A percentile compares a stretch with the other conserved stretches of the same genome.
Evolutionary conservation across 257 asterid genomes (phyloP).

Genomic region (Prunella vulgaris): DNA sequence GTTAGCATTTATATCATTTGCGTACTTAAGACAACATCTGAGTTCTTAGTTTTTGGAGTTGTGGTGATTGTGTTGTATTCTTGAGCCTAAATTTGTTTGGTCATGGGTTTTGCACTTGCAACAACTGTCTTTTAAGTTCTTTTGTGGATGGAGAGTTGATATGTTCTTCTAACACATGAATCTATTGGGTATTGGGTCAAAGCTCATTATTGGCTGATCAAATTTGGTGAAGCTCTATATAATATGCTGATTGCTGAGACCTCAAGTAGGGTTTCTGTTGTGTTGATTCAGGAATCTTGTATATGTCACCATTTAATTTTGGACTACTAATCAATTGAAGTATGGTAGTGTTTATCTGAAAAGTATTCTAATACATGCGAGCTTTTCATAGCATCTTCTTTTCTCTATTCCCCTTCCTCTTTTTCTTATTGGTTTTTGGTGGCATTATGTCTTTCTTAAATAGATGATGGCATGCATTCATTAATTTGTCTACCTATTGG

Average conservation of each 20-base stretch:
- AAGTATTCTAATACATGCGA: not conserved
- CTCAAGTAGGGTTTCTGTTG: not conserved
- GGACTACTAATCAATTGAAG: not conserved
- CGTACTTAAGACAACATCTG: not conserved
- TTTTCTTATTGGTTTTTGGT: not conserved
- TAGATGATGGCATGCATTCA: not conserved
- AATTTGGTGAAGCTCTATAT: not conserved
- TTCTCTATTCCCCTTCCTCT: not conserved
- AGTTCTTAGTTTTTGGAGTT: conserved; percentile 5
- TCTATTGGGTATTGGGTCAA: not conserved
- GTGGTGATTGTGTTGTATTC: not conserved
- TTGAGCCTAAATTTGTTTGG: not conserved
- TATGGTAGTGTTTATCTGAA: not conserved
- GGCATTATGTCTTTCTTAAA: not conserved
- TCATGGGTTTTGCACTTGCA: not conserved
- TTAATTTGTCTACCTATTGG: not conserved
- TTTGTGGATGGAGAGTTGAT: not conserved
- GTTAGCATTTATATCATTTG: conserved; percentile 28
- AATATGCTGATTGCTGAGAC: not conserved
- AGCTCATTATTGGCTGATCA: not conserved
- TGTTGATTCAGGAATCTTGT: not conserved
- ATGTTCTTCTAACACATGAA: not conserved
- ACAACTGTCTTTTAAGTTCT: not conserved
- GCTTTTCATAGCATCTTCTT: not conserved
- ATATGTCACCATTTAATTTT: not conserved